These are phyloP conservation scores for Coemansia aciculifera DNA, from an alignment of 192 early-diverging fungal genomes.

Conservation along the genomic window DNA sequence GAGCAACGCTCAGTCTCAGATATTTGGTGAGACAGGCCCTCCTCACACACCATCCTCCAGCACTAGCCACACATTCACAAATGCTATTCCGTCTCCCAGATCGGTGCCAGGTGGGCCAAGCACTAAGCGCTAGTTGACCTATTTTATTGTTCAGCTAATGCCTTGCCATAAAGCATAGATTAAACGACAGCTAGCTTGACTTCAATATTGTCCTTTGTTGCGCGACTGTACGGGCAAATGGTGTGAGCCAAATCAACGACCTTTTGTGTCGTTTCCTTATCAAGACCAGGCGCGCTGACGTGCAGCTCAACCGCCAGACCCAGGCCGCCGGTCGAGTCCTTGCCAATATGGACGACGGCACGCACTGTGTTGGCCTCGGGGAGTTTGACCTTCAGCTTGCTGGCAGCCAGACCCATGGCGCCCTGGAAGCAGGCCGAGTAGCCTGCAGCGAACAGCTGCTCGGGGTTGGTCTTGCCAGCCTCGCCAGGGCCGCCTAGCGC, in stretches of 20 bases:
- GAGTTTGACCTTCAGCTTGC: constrained; percentile 51
- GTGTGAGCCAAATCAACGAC: constrained; percentile 54
- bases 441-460: constrained; percentile 60
- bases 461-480: constrained; percentile 59
- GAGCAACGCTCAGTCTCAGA: constrained; percentile 39
- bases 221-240: constrained; percentile 62
- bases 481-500: constrained; percentile 59
- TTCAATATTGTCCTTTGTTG: constrained; percentile 56
- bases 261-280: constrained; percentile 49
- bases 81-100: not conserved
- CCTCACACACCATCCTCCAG: not conserved
- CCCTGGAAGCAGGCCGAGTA: constrained; percentile 64
- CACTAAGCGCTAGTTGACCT: not conserved
- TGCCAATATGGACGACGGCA: constrained; percentile 54
- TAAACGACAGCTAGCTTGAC: constrained; percentile 56
- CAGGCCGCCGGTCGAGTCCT: constrained; percentile 55
- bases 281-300: constrained; percentile 52
- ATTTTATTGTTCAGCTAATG: not conserved
- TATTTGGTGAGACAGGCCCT: constrained; percentile 22
- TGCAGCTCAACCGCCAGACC: constrained; percentile 57
- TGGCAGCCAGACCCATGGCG: constrained; percentile 56
- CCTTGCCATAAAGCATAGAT: not conserved
- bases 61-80: not conserved
- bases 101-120: not conserved
- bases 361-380: constrained; percentile 53